Base-by-base conservation (phyloP, 805 yeast genomes). In the Yarrowia keelungensis region DNA sequence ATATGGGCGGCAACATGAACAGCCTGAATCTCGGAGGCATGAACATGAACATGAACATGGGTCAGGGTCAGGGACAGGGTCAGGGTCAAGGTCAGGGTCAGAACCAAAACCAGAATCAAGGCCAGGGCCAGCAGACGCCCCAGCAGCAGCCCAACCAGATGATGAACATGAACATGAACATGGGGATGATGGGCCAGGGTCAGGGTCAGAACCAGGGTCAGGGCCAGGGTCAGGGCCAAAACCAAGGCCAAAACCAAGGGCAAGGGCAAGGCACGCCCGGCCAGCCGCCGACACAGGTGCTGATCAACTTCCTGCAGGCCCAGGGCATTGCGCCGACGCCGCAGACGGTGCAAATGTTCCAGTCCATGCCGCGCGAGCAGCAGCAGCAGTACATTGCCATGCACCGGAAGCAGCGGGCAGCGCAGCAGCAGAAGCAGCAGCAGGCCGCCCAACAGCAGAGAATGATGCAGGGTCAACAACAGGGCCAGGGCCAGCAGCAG, bases 391-490 rank as follows among this genome's bases (percentile, higher is more conserved):
- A 62, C 32, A 69, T 67, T 66, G 53, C 59, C 35, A 68, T 47
- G 59, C 70, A 69, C 42, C 68, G 65, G 8, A 70, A 70, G 59
- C 73, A 69, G 69, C 72, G 70, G 59, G 71, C 69, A 45, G 71
- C 65, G 35, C 74, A 69, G 59, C 74, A 72, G 41, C 68, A 66
- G 49, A 70, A 68, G 47, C 71, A 71, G 51, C 67, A 51, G 71
- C 69, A 49, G 5, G 68, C 51, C n/a, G 71, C 67, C 9, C 67
- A 51, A 22, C 71, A 68, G 45, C 72, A 61, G 51, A 71, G 72
- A 46, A 69, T 70, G 68, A 71, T 73, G 61, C 77, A 75, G 67
- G 75, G 73, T 41, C 74, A 73, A 67, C 74, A 72, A 39, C 61
- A 46, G 35, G 35, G n/a, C 9, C 50, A 73, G 68, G 74, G 72